phyloP scores from a whole-genome alignment of 2,329 filamentous ascomycete genomes.

The Microcyclospora pomicola region DNA sequence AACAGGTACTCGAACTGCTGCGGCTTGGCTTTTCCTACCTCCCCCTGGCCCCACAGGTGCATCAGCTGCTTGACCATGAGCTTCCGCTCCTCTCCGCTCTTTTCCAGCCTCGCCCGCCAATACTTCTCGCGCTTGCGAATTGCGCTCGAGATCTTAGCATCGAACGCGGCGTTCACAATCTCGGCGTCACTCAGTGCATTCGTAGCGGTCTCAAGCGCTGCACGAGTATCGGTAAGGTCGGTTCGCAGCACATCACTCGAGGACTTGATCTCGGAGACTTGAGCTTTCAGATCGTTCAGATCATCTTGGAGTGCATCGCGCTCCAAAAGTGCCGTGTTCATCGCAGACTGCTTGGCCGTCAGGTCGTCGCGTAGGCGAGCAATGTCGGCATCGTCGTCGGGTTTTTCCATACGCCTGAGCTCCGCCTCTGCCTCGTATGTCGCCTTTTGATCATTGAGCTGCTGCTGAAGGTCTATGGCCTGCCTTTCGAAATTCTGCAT shows the following conservation, averaged over 20 bases:
- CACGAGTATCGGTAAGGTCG: not conserved
- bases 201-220: constrained; percentile 1
- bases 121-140: constrained; percentile 12
- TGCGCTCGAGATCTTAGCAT: constrained; percentile 10
- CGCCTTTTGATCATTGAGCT: constrained; percentile 11
- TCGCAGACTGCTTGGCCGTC: constrained; percentile 11
- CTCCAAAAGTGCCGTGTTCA: constrained; percentile 16
- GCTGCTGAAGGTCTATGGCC: constrained; percentile 12
- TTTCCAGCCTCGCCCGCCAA: constrained; percentile 12
- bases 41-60: constrained; percentile 63
- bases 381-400: not conserved
- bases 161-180: constrained; percentile 13
- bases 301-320: constrained; percentile 15
- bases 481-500: constrained; percentile 10
- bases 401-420: not conserved
- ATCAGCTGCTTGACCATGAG: constrained; percentile 43
- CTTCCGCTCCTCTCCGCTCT: constrained; percentile 18
- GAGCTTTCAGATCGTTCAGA: constrained; percentile 4
- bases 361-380: constrained; percentile 7
- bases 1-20: constrained; percentile 24
- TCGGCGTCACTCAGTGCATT: constrained; percentile 7
- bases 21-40: constrained; percentile 19
- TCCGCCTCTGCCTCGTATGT: constrained; percentile 7
- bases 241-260: constrained; percentile 1
- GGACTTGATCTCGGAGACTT: constrained; percentile 1